Evolutionary conservation across 352 stramenopile genomes (phyloP).

Genomic region (Blastocystis sp.): DNA sequence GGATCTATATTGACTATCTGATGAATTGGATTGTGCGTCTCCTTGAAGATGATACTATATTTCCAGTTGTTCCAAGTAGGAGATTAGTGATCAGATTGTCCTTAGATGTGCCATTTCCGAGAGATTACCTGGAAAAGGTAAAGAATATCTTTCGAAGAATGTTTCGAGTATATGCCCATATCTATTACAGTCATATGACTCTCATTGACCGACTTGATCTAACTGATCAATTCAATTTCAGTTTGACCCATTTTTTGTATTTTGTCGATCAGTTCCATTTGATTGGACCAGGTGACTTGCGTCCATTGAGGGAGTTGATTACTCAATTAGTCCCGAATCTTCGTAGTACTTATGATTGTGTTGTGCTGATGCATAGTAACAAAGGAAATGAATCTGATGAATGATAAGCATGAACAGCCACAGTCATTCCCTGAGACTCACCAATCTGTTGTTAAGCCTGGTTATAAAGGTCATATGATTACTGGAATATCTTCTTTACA

Average conservation of each 20-base stretch:
- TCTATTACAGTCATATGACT: constrained; percentile 12
- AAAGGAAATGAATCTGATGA: neutral
- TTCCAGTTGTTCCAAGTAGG: constrained; percentile 4
- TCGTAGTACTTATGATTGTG: neutral
- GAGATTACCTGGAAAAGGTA: constrained; percentile 24
- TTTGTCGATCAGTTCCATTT: constrained; percentile 60
- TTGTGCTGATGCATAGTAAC: neutral
- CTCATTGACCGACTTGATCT: neutral
- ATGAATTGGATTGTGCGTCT: constrained; percentile 49
- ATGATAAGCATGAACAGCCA: neutral
- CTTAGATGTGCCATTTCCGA: constrained; percentile 34
- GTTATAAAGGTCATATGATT: neutral
- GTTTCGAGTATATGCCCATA: constrained; percentile 44
- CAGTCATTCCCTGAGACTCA: neutral
- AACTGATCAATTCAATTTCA: constrained; percentile 17
- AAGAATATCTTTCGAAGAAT: neutral
- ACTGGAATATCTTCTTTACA: neutral
- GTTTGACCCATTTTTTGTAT: constrained; percentile 48
- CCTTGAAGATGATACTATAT: constrained; percentile 31
- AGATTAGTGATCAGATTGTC: neutral
- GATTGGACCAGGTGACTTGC: neutral
- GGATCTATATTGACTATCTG: constrained; percentile 49
- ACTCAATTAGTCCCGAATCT: constrained; percentile 41
- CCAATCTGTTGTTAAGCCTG: neutral
- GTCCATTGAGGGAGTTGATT: neutral